A percentile compares a stretch with the other conserved stretches of the same genome.
Conservation (phyloP, 108 stramenopile species). For the Cyclotella cryptica region DNA sequence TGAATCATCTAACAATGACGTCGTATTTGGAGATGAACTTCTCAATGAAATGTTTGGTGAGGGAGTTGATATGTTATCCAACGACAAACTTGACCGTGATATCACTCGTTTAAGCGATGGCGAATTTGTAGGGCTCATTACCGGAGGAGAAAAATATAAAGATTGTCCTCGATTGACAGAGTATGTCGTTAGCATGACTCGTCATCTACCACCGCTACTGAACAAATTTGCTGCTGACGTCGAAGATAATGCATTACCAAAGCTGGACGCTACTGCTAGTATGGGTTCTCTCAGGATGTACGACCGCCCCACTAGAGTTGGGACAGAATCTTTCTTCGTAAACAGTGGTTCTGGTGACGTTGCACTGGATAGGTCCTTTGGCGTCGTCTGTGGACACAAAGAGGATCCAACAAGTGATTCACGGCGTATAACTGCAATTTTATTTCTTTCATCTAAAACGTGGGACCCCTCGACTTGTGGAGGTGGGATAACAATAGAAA, state of each 20-base stretch:
- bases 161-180: constrained; percentile 51
- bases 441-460: constrained; percentile 42
- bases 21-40: constrained; percentile 35
- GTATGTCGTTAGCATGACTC: constrained; percentile 47
- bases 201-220: constrained; percentile 51
- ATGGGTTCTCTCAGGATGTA: constrained; percentile 46
- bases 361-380: constrained; percentile 29
- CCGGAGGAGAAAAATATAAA: constrained; percentile 43
- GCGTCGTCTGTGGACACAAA: constrained; percentile 36
- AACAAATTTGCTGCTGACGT: constrained; percentile 23
- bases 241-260: neutral
- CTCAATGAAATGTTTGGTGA: constrained; percentile 37
- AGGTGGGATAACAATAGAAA: constrained; percentile 44
- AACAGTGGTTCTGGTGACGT: neutral
- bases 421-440: constrained; percentile 35
- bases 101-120: constrained; percentile 41
- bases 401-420: constrained; percentile 35
- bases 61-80: constrained; percentile 32
- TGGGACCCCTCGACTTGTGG: constrained; percentile 35
- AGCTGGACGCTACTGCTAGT: constrained; percentile 35
- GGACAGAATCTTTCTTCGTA: constrained; percentile 22
- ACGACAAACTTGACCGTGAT: constrained; percentile 49
- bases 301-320: constrained; percentile 43
- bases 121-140: constrained; percentile 41
- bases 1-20: constrained; percentile 18